Percentiles rank a stretch among this genome's conserved stretches.
phyloP scores from a whole-genome alignment of 2,329 filamentous ascomycete species.

The Phialophora verrucosa region DNA sequence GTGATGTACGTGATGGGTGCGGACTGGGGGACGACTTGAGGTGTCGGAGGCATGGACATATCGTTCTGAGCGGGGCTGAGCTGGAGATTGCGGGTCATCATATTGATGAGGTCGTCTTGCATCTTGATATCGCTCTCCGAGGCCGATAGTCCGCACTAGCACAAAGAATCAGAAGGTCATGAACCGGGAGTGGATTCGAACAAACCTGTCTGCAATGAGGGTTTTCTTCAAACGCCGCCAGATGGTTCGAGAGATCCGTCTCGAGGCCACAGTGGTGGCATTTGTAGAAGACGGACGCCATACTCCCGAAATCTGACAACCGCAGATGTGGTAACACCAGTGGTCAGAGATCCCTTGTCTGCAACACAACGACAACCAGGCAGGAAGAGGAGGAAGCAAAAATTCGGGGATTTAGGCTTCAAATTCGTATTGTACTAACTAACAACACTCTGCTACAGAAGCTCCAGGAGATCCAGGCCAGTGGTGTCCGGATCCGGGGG shows the following conservation, averaged over 20 bases:
- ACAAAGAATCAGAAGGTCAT: conserved; percentile 36
- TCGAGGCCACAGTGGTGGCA: conserved; percentile 49
- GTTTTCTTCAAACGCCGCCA: conserved; percentile 48
- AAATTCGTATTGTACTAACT: conserved; percentile 40
- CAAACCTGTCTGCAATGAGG: conserved; percentile 51
- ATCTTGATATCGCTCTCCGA: conserved; percentile 62
- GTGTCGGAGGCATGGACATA: conserved; percentile 41
- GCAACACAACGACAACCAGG: conserved; percentile 35
- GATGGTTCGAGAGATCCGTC: conserved; percentile 45
- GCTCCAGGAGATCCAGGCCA: conserved; percentile 32
- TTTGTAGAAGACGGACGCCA: conserved; percentile 49
- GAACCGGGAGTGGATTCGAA: conserved; percentile 32
- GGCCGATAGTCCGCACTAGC: conserved; percentile 51
- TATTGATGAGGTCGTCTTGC: conserved; percentile 79
- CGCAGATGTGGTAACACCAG: conserved; percentile 29
- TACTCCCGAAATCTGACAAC: conserved; percentile 33
- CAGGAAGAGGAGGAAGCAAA: conserved; percentile 33
- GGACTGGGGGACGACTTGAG: conserved; percentile 41
- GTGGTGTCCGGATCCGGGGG: conserved; percentile 30
- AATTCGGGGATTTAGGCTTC: conserved; percentile 39
- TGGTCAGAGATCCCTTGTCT: conserved; percentile 33
- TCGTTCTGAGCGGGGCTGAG: conserved; percentile 53
- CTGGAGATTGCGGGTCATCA: conserved; percentile 78
- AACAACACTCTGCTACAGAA: conserved; percentile 39
- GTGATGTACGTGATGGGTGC: conserved; percentile 73